A percentile compares a stretch with the other conserved stretches of the same genome.
phyloP scores from a whole-genome alignment of 306 rosid genomes.

The Castanea crenata region DNA sequence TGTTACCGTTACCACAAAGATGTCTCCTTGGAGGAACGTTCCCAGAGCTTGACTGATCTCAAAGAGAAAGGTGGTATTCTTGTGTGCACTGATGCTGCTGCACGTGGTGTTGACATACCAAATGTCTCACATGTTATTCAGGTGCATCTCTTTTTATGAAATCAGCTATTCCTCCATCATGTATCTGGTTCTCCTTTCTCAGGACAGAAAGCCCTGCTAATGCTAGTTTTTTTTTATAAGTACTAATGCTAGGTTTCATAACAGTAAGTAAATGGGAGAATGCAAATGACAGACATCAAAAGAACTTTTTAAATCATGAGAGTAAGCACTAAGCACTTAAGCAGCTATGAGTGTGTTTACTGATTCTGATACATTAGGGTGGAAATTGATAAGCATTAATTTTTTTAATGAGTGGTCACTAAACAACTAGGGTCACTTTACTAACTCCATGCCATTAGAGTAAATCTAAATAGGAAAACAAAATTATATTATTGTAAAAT shows the following conservation, averaged over 20 bases:
- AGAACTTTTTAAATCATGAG: not conserved
- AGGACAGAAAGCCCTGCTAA: not conserved
- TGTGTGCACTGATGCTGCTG: slow-evolving; percentile 97
- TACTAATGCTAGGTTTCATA: not conserved
- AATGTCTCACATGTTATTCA: slow-evolving; percentile 87
- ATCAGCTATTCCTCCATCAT: not conserved
- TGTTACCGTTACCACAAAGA: slow-evolving; percentile 85
- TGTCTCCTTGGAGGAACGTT: slow-evolving; percentile 84
- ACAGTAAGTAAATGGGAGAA: not conserved
- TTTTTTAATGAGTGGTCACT: not conserved
- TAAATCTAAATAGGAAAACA: not conserved
- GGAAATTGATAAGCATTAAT: not conserved
- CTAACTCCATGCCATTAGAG: not conserved
- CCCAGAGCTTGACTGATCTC: slow-evolving; percentile 67
- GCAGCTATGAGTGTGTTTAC: not conserved
- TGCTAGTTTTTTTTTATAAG: too few relatives aligned
- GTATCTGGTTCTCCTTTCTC: not conserved
- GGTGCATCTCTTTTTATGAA: slow-evolving; percentile 42
- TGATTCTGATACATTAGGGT: not conserved
- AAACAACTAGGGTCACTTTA: not conserved
- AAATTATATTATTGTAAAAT: not conserved
- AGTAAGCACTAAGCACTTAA: not conserved
- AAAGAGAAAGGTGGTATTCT: slow-evolving; percentile 83
- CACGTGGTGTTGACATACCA: slow-evolving; percentile 92
- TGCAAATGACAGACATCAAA: not conserved